A percentile compares a stretch with the other conserved stretches of the same genome.
phyloP scores from a whole-genome alignment of 2,329 filamentous ascomycete species.

The Chaetomiaceae sp. region DNA sequence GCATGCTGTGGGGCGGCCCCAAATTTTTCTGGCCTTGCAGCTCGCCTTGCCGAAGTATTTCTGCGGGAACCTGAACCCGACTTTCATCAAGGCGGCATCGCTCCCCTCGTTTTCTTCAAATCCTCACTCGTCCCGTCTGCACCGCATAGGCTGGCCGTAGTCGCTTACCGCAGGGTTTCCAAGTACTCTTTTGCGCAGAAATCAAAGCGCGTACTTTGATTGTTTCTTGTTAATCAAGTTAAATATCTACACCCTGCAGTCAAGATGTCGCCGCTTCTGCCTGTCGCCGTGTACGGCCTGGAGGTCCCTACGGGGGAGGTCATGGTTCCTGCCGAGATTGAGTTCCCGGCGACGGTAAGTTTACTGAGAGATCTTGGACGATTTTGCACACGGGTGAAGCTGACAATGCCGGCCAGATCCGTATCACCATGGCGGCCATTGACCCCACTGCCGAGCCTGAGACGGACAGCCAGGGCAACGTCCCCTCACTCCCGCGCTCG shows the following conservation, averaged over 20 bases:
- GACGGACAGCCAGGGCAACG: conserved; percentile 55
- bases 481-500: conserved; percentile 61
- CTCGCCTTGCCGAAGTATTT: conserved; percentile 16
- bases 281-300: conserved; percentile 84
- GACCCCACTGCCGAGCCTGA: conserved; percentile 76
- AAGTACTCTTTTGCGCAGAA: not conserved
- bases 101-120: conserved; percentile 3
- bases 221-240: not conserved
- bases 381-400: conserved; percentile 10
- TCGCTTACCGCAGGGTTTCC: no score
- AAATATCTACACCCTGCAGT: conserved; percentile 3
- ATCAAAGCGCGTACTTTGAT: not conserved
- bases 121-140: not conserved
- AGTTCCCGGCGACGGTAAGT: conserved; percentile 80
- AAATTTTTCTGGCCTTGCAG: conserved; percentile 17
- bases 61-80: conserved; percentile 11
- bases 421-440: conserved; percentile 97
- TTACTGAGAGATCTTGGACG: conserved; percentile 1
- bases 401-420: conserved; percentile 58
- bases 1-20: conserved; percentile 9
- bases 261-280: conserved; percentile 49
- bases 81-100: conserved; percentile 6
- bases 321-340: conserved; percentile 69
- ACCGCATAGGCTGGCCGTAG: not conserved
- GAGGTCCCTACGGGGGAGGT: conserved; percentile 81